Evolutionary conservation across 176 grass and related monocot species (phyloP).

Genomic region (Hsuehochloa calcarea): DNA sequence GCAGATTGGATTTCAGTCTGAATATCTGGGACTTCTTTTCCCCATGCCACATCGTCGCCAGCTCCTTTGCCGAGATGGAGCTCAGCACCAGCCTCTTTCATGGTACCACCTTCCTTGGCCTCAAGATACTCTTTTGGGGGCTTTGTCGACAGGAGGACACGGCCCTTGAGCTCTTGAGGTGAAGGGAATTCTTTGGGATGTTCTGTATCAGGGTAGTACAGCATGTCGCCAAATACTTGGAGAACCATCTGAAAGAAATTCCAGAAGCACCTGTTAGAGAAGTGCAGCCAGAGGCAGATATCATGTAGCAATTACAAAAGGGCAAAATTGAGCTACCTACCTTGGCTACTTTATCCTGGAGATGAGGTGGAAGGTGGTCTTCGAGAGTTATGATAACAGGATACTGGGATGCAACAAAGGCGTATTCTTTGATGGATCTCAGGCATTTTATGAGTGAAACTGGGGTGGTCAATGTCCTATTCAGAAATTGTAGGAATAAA

Average conservation of each 20-base stretch:
- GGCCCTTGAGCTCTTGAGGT: slow-evolving; percentile 65
- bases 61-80: slow-evolving; percentile 29
- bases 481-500: not conserved
- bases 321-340: slow-evolving; percentile 35
- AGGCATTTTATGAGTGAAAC: slow-evolving; percentile 83
- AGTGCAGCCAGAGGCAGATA: not conserved
- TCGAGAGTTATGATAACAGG: slow-evolving; percentile 96
- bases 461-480: slow-evolving; percentile 85
- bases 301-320: too few relatives aligned
- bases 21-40: slow-evolving; percentile 77
- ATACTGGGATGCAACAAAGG: slow-evolving; percentile 82
- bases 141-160: slow-evolving; percentile 83
- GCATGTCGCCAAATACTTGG: slow-evolving; percentile 60
- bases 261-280: not conserved
- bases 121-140: slow-evolving; percentile 89
- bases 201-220: slow-evolving; percentile 68
- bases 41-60: slow-evolving; percentile 63
- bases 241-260: slow-evolving; percentile 61
- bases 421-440: slow-evolving; percentile 77
- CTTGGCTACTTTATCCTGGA: slow-evolving; percentile 94
- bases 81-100: slow-evolving; percentile 53
- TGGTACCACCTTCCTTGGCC: slow-evolving; percentile 39
- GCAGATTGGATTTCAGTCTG: slow-evolving; percentile 52
- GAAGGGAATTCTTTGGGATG: slow-evolving; percentile 76
- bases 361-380: slow-evolving; percentile 78